Percentiles rank a stretch among this genome's conserved stretches.
phyloP scores from a whole-genome alignment of 306 rosid species.

The Vigna angularis region DNA sequence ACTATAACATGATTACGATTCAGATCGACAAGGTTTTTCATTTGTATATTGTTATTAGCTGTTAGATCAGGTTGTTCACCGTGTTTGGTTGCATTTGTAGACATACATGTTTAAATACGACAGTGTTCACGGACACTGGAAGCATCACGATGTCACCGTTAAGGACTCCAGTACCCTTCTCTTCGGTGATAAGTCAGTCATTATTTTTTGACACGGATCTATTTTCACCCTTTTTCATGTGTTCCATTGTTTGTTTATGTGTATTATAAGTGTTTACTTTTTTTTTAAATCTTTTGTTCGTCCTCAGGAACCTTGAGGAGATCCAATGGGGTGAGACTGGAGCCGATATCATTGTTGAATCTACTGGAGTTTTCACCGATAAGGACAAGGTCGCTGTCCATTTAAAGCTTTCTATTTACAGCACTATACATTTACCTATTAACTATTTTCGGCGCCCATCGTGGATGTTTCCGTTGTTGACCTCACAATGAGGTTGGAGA shows the following conservation, averaged over 20 bases:
- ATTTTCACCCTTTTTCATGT: background rate
- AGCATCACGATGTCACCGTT: conserved; percentile 60
- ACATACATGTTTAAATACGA: conserved; percentile 87
- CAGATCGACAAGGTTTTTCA: background rate
- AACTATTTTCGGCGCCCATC: conserved; percentile 39
- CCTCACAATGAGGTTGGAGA: conserved; percentile 72
- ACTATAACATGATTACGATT: too few species aligned
- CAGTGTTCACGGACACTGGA: conserved; percentile 82
- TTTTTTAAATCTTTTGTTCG: background rate
- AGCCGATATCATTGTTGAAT: conserved; percentile 62
- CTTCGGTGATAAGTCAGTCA: conserved; percentile 62
- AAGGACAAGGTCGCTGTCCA: conserved; percentile 68
- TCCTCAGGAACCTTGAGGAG: conserved; percentile 65
- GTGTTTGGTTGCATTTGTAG: conserved; percentile 37
- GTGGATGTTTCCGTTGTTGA: conserved; percentile 86
- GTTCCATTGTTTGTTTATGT: background rate
- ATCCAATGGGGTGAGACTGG: conserved; percentile 67
- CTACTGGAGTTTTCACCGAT: conserved; percentile 65
- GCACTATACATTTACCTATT: background rate
- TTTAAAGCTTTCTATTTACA: conserved; percentile 57
- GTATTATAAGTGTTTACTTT: background rate
- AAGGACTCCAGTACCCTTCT: conserved; percentile 69
- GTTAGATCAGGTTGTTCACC: conserved; percentile 11
- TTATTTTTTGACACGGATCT: conserved; percentile 66
- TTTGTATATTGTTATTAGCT: background rate